These are phyloP conservation scores for Acanthamoeba culbertsoni DNA, from an alignment of 208 protist genomes.

Conservation along the genomic window DNA sequence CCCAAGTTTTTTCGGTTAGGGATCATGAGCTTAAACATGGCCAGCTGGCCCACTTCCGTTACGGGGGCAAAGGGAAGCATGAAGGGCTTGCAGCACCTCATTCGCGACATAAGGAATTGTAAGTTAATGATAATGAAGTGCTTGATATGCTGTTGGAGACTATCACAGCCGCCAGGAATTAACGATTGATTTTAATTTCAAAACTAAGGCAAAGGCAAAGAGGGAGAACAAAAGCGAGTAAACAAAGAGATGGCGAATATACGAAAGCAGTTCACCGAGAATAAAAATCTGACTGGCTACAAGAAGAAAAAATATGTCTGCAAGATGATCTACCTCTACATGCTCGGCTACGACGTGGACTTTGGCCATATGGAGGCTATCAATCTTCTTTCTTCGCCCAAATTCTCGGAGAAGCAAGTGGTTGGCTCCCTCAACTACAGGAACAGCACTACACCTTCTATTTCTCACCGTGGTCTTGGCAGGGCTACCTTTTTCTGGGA, in stretches of 20 bases:
- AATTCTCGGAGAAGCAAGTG: slow-evolving; percentile 97
- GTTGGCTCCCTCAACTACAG: slow-evolving; percentile 63
- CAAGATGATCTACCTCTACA: slow-evolving; percentile 99
- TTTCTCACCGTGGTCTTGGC: neutral
- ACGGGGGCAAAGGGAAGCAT: neutral
- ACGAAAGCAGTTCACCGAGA: slow-evolving; percentile 94
- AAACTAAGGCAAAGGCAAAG: slow-evolving; percentile 89
- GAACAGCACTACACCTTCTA: neutral
- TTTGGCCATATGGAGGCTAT: slow-evolving; percentile 99
- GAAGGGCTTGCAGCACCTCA: slow-evolving; percentile 57
- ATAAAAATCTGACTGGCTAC: slow-evolving; percentile 87
- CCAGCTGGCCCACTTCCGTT: neutral
- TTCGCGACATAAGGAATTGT: slow-evolving; percentile 52
- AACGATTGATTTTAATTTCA: slow-evolving; percentile 85
- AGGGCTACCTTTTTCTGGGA: slow-evolving; percentile 95
- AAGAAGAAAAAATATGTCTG: slow-evolving; percentile 99
- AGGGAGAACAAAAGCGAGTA: slow-evolving; percentile 94
- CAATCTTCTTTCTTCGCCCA: slow-evolving; percentile 93
- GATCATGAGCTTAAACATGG: neutral
- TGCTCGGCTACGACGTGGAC: slow-evolving; percentile 98
- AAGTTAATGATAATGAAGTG: neutral
- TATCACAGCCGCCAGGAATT: neutral
- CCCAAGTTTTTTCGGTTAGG: too few species aligned
- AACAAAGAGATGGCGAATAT: slow-evolving; percentile 99
- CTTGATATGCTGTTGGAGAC: neutral